These are phyloP conservation scores for Eimeria praecox DNA, from an alignment of 169 alveolate genomes.

Conservation along the genomic window DNA sequence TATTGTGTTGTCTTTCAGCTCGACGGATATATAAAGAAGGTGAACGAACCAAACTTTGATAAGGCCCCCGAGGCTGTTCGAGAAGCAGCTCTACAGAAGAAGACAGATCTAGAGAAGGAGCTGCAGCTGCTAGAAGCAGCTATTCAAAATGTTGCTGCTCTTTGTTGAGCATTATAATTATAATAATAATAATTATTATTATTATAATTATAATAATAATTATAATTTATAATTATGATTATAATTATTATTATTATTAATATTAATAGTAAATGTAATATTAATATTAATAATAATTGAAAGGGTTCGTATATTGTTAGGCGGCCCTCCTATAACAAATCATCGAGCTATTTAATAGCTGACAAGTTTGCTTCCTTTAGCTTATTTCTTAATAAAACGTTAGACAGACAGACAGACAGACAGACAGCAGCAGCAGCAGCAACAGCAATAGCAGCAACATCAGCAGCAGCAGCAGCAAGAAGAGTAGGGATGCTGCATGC, in stretches of 20 bases:
- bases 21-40: constrained; percentile 16
- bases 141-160: neutral
- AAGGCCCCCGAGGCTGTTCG: constrained; percentile 40
- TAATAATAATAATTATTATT: neutral
- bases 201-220: neutral
- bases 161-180: neutral
- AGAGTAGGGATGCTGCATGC: neutral
- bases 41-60: constrained; percentile 34
- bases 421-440: too few relatives aligned
- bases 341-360: too few relatives aligned
- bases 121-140: constrained; percentile 43
- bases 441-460: too few relatives aligned
- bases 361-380: too few relatives aligned
- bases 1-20: neutral
- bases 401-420: too few relatives aligned
- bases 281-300: too few relatives aligned
- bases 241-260: too few relatives aligned
- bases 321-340: too few relatives aligned
- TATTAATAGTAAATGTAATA: too few relatives aligned
- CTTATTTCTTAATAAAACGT: too few relatives aligned
- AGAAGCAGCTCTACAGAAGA: constrained; percentile 7
- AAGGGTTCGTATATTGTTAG: too few relatives aligned
- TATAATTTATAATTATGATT: too few relatives aligned
- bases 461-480: neutral
- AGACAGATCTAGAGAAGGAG: constrained; percentile 19